These are phyloP conservation scores for Astragalus glycyphyllos DNA, from an alignment of 306 rosid species.

Conservation along the genomic window DNA sequence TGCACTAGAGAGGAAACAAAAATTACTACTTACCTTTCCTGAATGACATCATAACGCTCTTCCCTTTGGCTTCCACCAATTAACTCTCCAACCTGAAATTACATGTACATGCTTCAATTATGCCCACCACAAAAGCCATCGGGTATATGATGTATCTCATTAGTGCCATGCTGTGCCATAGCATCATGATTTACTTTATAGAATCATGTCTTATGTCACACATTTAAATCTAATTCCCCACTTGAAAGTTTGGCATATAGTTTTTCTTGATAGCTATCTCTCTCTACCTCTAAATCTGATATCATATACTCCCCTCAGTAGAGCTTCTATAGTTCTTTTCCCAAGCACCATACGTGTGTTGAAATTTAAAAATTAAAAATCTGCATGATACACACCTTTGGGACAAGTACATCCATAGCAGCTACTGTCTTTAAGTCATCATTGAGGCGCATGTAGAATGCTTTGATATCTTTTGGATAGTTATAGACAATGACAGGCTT, in stretches of 20 bases:
- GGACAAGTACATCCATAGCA: slow-evolving; percentile 99
- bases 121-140: slow-evolving; percentile 6
- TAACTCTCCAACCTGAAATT: slow-evolving; percentile 89
- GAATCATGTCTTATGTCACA: neutral
- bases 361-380: slow-evolving; percentile 15
- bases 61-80: slow-evolving; percentile 98
- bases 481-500: slow-evolving; percentile 94
- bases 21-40: slow-evolving; percentile 52
- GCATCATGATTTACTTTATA: neutral
- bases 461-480: slow-evolving; percentile 93
- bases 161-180: neutral
- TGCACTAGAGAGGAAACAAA: neutral
- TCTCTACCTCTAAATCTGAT: neutral
- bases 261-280: neutral
- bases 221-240: neutral
- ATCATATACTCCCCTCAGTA: neutral
- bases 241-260: no score
- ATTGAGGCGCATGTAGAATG: slow-evolving; percentile 96
- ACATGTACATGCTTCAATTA: slow-evolving; percentile 6
- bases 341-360: slow-evolving; percentile 3
- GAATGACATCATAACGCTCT: slow-evolving; percentile 80
- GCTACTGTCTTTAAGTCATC: slow-evolving; percentile 91
- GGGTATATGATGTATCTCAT: neutral
- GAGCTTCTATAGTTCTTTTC: neutral
- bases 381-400: slow-evolving; percentile 64